Evolutionary conservation across 2,329 filamentous ascomycete genomes (phyloP), one percentile per base, ranked within the genome.

Genomic region (Colletotrichum tanaceti): DNA sequence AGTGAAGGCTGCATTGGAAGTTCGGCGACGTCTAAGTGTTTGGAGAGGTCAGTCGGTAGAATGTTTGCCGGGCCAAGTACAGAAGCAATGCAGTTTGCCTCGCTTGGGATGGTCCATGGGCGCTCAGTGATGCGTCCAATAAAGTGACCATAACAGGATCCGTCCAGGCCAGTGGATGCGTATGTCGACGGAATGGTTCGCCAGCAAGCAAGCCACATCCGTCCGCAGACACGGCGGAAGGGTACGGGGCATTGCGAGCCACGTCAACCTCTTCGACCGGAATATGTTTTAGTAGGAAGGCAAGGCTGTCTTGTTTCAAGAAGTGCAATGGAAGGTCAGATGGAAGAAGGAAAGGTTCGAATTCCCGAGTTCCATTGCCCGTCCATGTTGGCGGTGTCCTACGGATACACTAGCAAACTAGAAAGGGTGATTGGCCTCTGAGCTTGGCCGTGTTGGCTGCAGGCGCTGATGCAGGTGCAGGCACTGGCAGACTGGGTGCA

Each of bases 301-400:
- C 32, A 35, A 35, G 32, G 1, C 7, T 35, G 32, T 35, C 13
- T 13, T 57, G 62, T 68, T 65, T 65, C 65, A 60, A 65, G 62
- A 68, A 68, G 38, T 24, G 55, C 50, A n/a, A 68, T 68, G 38
- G 65, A 68, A 68, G 65, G 35, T 39, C 20, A 13, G 44, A 68
- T 68, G 49, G 65, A 68, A 68, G 50, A 43, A 68, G 41, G 61
- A 35, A 20, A 54, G 35, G 41, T 13, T 65, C 62, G n/a, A 64
- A 39, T 43, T 60, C 54, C 50, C 60, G 44, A 46, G 55, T 59
- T 54, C 60, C 54, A 54, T 65, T 20, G 57, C 32, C 41, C 55
- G 65, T 58, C 53, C 61, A 59, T 50, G 58, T 28, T 43, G 58
- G 43, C 18, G n/a, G 22, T 44, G 47, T 47, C 47, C 47, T n/a